Percentiles rank a stretch among this genome's conserved stretches.
Evolutionary conservation across 1,284 basidiomycete genomes (phyloP).

Genomic region (Amylostereum areolatum): DNA sequence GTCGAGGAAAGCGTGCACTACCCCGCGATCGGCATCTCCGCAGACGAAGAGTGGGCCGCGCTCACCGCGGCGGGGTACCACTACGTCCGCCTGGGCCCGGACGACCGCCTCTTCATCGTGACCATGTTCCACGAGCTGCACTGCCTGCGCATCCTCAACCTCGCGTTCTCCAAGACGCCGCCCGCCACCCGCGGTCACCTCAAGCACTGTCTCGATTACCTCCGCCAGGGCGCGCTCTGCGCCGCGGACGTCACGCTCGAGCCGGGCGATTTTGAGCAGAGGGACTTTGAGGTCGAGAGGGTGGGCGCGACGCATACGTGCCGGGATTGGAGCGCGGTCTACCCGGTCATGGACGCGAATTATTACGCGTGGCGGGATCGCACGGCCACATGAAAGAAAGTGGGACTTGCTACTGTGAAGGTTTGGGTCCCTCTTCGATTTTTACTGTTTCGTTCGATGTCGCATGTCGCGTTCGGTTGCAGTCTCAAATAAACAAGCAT

Average conservation of each 20-base stretch:
- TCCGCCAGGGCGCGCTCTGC: constrained; percentile 37
- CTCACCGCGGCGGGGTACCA: constrained; percentile 12
- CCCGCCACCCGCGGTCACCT: constrained; percentile 23
- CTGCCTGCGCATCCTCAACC: constrained; percentile 23
- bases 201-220: constrained; percentile 39
- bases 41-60: constrained; percentile 14
- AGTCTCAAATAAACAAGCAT: too few relatives aligned
- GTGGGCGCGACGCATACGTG: constrained; percentile 37
- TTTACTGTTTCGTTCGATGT: too few relatives aligned
- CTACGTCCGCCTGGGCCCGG: constrained; percentile 18
- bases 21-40: constrained; percentile 8
- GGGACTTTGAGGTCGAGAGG: constrained; percentile 32
- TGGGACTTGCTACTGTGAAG: too few relatives aligned
- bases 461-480: too few relatives aligned
- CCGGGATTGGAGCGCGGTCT: constrained; percentile 41
- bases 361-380: too few relatives aligned
- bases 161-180: constrained; percentile 12
- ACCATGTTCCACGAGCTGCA: constrained; percentile 30
- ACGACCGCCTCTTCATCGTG: constrained; percentile 18
- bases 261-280: constrained; percentile 32
- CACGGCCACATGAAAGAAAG: too few relatives aligned
- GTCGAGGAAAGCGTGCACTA: constrained; percentile 18
- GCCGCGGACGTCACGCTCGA: constrained; percentile 37
- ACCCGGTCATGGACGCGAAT: too few relatives aligned
- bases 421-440: too few relatives aligned